Evolutionary conservation across 2,329 filamentous ascomycete species (phyloP).

Genomic region (Scedosporium boydii): DNA sequence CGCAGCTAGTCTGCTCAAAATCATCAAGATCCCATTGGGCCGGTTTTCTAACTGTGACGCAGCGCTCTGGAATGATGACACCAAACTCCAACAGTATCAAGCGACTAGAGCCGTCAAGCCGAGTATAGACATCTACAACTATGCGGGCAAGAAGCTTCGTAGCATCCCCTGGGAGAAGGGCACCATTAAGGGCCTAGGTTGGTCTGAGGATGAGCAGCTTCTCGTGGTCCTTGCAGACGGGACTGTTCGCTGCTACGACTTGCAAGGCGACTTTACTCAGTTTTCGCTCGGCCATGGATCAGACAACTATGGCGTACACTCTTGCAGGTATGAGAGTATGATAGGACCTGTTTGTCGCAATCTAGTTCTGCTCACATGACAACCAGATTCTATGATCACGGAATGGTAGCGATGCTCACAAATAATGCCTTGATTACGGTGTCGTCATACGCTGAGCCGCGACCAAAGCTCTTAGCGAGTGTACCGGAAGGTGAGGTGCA

Average conservation of each 20-base stretch:
- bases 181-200: slow-evolving; percentile 77
- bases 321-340: slow-evolving; percentile 49
- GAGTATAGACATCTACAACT: slow-evolving; percentile 90
- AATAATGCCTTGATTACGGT: slow-evolving; percentile 85
- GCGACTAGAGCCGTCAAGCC: slow-evolving; percentile 64
- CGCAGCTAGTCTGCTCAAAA: background rate
- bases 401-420: slow-evolving; percentile 84
- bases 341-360: background rate
- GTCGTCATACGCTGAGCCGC: slow-evolving; percentile 81
- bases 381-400: slow-evolving; percentile 67
- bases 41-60: slow-evolving; percentile 18
- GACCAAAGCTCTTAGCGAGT: slow-evolving; percentile 70
- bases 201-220: slow-evolving; percentile 92
- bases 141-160: slow-evolving; percentile 78
- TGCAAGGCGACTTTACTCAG: slow-evolving; percentile 92
- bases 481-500: slow-evolving; percentile 71
- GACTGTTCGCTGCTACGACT: slow-evolving; percentile 78
- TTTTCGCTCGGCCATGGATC: slow-evolving; percentile 86
- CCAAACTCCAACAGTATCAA: slow-evolving; percentile 71
- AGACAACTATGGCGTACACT: slow-evolving; percentile 76
- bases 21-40: background rate
- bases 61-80: slow-evolving; percentile 86
- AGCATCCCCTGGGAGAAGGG: slow-evolving; percentile 89
- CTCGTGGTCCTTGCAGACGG: slow-evolving; percentile 84
- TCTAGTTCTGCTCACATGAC: slow-evolving; percentile 9